Percentiles rank a stretch among this genome's conserved stretches.
Conservation (phyloP, 176 grass and related monocot genomes). For the Carex littledalei region DNA sequence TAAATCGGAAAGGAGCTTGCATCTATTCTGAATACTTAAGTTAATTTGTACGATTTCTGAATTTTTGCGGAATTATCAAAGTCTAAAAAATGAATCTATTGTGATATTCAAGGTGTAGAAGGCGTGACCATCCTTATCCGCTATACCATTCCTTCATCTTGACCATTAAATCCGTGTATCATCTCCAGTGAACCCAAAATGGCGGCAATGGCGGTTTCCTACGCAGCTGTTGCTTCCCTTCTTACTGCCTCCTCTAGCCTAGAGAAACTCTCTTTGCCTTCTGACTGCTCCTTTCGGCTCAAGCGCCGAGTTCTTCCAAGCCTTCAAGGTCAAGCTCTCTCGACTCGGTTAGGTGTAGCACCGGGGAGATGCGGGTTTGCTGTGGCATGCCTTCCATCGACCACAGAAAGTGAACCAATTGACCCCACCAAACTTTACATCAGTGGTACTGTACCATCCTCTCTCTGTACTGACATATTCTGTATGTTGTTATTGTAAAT, state of each 20-base stretch:
- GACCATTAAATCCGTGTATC: background rate
- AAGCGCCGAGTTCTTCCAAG: background rate
- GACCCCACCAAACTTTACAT: conserved; percentile 48
- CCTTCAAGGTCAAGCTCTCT: background rate
- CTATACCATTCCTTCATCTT: background rate
- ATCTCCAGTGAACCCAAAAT: background rate
- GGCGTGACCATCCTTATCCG: background rate
- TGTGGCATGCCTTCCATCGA: conserved; percentile 18
- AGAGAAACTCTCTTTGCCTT: background rate
- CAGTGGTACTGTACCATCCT: conserved; percentile 35
- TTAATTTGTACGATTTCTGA: too few species aligned
- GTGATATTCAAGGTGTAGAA: background rate
- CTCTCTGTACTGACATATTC: background rate
- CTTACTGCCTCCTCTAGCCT: background rate
- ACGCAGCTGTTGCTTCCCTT: background rate
- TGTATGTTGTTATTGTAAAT: background rate
- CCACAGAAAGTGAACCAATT: background rate
- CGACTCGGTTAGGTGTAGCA: background rate
- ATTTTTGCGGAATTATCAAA: too few species aligned
- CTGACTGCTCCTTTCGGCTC: background rate
- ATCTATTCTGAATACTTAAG: too few species aligned
- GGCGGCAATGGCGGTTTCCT: background rate
- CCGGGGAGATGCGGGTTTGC: background rate
- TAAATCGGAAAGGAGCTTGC: too few species aligned
- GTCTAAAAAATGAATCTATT: too few species aligned